These are phyloP conservation scores for Podila horticola DNA, from an alignment of 192 early-diverging fungal species.

Conservation along the genomic window DNA sequence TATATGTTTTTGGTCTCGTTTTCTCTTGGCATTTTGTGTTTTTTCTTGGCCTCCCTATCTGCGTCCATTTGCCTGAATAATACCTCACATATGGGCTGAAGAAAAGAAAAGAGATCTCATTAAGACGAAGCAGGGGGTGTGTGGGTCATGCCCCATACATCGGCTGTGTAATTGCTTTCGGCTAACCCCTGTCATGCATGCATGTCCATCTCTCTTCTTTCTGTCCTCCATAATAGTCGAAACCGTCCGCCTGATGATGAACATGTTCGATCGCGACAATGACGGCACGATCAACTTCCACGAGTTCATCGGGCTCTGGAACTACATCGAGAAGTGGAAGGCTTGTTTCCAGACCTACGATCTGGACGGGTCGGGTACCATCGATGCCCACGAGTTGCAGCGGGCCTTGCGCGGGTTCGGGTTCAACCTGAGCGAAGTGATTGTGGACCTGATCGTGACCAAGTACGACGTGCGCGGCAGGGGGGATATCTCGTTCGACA, in stretches of 20 bases:
- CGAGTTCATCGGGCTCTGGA: conserved; percentile 74
- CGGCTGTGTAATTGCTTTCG: no score
- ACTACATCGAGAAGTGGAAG: conserved; percentile 80
- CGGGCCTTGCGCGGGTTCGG: conserved; percentile 50
- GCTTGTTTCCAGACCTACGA: conserved; percentile 73
- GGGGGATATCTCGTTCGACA: conserved; percentile 43
- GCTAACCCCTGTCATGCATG: no score
- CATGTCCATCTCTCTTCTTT: background rate
- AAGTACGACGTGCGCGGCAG: conserved; percentile 64
- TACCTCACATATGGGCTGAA: no score
- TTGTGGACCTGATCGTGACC: conserved; percentile 33
- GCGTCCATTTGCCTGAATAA: background rate
- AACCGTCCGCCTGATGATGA: conserved; percentile 76
- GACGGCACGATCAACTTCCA: conserved; percentile 71
- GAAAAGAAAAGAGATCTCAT: no score
- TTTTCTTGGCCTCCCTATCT: background rate
- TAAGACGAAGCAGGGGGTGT: no score
- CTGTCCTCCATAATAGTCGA: conserved; percentile 51
- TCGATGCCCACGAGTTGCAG: conserved; percentile 58
- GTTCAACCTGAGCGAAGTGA: conserved; percentile 45
- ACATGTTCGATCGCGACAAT: conserved; percentile 69
- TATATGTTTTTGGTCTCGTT: background rate
- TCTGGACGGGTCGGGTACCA: conserved; percentile 72
- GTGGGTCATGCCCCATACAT: no score
- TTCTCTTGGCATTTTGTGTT: background rate